Evolutionary conservation across 148 eudicot genomes (phyloP).

Genomic region (Camellia sinensis): DNA sequence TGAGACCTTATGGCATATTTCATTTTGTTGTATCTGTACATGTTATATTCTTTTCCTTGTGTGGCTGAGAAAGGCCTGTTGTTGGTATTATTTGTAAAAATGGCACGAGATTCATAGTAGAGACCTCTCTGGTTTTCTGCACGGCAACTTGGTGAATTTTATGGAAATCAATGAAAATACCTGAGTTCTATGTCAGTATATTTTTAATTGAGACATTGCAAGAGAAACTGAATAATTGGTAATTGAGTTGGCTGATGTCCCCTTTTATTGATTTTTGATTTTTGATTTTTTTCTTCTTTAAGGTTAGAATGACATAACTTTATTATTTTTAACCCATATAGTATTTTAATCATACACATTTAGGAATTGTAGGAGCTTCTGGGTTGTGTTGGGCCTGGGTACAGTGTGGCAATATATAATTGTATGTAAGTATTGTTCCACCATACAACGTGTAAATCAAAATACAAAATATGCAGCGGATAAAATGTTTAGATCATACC

Average conservation of each 20-base stretch:
- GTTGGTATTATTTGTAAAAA: not conserved
- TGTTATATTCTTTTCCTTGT: not conserved
- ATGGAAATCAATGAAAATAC: too few relatives aligned
- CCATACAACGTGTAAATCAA: too few relatives aligned
- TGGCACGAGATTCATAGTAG: not conserved
- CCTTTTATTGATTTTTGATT: too few relatives aligned
- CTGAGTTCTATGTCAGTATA: not conserved
- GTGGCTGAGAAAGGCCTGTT: not conserved
- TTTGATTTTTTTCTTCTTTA: too few relatives aligned
- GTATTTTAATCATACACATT: not conserved
- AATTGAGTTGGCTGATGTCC: too few relatives aligned
- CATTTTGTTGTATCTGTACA: not conserved
- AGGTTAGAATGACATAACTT: not conserved
- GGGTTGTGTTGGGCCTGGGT: not conserved
- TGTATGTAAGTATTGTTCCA: too few relatives aligned
- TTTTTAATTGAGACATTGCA: too few relatives aligned
- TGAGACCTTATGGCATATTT: too few relatives aligned
- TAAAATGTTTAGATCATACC: too few relatives aligned
- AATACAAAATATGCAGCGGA: too few relatives aligned
- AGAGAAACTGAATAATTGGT: too few relatives aligned
- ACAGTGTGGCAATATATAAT: too few relatives aligned
- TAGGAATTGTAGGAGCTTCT: not conserved
- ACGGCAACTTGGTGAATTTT: not conserved
- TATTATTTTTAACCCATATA: not conserved
- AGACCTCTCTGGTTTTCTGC: not conserved